phyloP scores from a whole-genome alignment of 2,329 filamentous ascomycete species.

The Cladophialophora psammophila region DNA sequence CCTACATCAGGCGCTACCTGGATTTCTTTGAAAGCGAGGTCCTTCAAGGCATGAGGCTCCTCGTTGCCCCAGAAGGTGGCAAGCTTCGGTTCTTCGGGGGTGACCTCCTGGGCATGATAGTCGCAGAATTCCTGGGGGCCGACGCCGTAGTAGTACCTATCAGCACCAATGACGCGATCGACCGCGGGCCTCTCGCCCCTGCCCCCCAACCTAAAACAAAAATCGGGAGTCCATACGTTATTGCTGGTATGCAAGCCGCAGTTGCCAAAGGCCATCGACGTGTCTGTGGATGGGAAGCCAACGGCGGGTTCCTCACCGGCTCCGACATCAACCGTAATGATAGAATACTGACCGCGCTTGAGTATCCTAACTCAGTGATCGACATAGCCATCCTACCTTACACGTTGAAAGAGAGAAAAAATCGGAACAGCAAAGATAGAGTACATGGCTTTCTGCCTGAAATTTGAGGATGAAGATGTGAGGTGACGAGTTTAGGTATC shows the following conservation, averaged over 20 bases:
- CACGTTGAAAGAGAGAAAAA: too few relatives aligned
- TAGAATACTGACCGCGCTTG: conserved; percentile 43
- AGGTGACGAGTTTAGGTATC: too few relatives aligned
- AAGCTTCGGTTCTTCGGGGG: conserved; percentile 47
- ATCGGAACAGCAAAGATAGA: too few relatives aligned
- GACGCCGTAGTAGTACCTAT: conserved; percentile 47
- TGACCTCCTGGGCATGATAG: conserved; percentile 46
- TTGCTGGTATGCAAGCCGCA: conserved; percentile 46
- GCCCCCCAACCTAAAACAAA: conserved; percentile 45
- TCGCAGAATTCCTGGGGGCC: conserved; percentile 44
- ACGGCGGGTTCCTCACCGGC: conserved; percentile 47
- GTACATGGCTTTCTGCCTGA: too few relatives aligned
- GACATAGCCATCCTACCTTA: too few relatives aligned
- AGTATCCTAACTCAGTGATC: too few relatives aligned
- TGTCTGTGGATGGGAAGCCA: conserved; percentile 47
- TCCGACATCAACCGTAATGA: conserved; percentile 44
- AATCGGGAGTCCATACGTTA: conserved; percentile 48
- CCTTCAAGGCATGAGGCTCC: conserved; percentile 42
- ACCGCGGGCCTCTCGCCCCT: conserved; percentile 42
- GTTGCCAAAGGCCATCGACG: conserved; percentile 41
- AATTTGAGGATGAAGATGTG: too few relatives aligned
- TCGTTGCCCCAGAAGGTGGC: conserved; percentile 42
- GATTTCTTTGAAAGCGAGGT: conserved; percentile 45
- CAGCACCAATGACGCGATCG: conserved; percentile 47
- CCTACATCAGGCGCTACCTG: conserved; percentile 34